Base-by-base conservation (phyloP, 1,284 basidiomycete species). In the Lignosus rhinocerotis region DNA sequence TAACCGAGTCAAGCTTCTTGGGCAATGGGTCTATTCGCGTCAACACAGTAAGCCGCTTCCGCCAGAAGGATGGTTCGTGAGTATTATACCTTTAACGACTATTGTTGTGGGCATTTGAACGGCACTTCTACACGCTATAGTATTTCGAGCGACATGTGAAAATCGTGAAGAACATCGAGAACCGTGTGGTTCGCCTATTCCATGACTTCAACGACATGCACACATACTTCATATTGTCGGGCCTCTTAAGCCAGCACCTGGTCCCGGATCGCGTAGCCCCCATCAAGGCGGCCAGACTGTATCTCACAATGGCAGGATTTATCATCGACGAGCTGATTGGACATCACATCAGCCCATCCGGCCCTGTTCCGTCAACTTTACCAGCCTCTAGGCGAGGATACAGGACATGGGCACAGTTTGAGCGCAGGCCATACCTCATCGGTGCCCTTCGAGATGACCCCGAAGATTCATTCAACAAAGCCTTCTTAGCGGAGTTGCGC, bases 121-220 rank as follows among this genome's bases (percentile, higher is more conserved):
- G 11, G 34, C 34, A 16, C 34, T 36, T 10, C 34, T 11, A 36
- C 9, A 36, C 9, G 34, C 34, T 11, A 36, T 36, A 10, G 34
- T 36, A 36, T 36, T 36, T 36, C 34, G 14, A 36, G 11, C 34
- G 14, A 36, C 34, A 36, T 36, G n/a, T 57, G 10, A 9, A 48
- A 1, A 64, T 64, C 7, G 56, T 56, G 17, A 55, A 53, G 0
- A 53, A 73, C 30, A 59, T 68, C 11, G 71, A 74, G 58, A 70
- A 73, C 55, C 70, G 71, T 1, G 69, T 73, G 38, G 67, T 73
- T 32, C 65, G 71, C 2, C 54, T 74, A 0, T 75, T 71, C 60
- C 69, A 69, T 55, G 69, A 58, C 52, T 72, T 68, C 39, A 68
- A 72, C 6, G 73, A 74, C 39, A 43, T 75, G 43, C 39, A 71